Evolutionary conservation across 208 protist species (phyloP).

Genomic region (Crithidia sp.): DNA sequence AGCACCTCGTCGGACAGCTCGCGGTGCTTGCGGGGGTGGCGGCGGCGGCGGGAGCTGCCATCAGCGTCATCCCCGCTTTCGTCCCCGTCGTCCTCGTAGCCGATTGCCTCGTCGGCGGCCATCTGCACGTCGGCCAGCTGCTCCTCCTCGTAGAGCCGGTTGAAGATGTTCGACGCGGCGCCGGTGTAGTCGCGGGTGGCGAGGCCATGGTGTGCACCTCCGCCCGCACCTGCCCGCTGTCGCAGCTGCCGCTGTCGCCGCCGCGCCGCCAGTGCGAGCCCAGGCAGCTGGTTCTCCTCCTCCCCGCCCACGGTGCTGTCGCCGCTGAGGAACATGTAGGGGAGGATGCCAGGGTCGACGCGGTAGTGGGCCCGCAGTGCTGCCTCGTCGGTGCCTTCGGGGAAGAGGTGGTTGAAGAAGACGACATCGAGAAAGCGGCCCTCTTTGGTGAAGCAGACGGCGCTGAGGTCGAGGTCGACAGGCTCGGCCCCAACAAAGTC

Average conservation of each 20-base stretch:
- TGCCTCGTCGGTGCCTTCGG: conserved; percentile 56
- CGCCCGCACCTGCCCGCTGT: neutral
- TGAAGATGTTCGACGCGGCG: conserved; percentile 56
- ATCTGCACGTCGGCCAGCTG: conserved; percentile 65
- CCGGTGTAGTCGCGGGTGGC: conserved; percentile 36
- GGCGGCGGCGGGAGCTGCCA: neutral
- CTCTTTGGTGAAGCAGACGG: conserved; percentile 76
- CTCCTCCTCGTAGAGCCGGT: conserved; percentile 74
- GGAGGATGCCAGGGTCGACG: conserved; percentile 58
- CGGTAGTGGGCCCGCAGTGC: conserved; percentile 43
- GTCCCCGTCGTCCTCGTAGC: conserved; percentile 6
- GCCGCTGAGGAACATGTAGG: conserved; percentile 86
- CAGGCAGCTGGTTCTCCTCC: conserved; percentile 77
- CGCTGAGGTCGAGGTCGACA: conserved; percentile 82
- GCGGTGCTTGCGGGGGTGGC: conserved; percentile 23
- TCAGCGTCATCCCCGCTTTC: too few relatives aligned
- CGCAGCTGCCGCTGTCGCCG: conserved; percentile 36
- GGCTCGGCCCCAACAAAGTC: conserved; percentile 78
- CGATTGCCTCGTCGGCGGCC: conserved; percentile 39
- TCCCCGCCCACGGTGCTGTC: conserved; percentile 84
- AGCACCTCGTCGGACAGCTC: conserved; percentile 78
- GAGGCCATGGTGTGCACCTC: neutral
- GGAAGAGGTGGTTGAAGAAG: conserved; percentile 88
- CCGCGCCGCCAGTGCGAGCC: conserved; percentile 53
- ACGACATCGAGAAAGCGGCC: conserved; percentile 80